Conservation (phyloP, 2,329 filamentous ascomycete species). For the Cladosporium colombiae region DNA sequence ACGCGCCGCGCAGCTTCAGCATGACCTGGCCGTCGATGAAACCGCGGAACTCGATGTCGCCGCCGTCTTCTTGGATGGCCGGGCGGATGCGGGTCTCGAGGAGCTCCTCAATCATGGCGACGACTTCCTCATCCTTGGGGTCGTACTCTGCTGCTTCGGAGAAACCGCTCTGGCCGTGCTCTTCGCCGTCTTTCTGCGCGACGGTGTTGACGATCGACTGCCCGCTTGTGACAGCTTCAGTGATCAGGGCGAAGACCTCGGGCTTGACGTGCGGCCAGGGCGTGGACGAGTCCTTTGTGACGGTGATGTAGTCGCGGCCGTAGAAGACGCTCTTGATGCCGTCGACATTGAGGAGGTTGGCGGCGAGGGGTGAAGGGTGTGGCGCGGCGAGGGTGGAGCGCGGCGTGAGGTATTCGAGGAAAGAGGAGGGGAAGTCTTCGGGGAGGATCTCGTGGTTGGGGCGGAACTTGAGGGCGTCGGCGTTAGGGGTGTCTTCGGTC, state of each 20-base stretch:
- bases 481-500: constrained; percentile 90
- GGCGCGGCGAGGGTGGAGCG: constrained; percentile 85
- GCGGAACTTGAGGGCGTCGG: constrained; percentile 92
- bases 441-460: constrained; percentile 88
- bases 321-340: constrained; percentile 96
- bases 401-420: constrained; percentile 88
- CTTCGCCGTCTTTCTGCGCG: constrained; percentile 58
- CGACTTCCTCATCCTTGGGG: constrained; percentile 89
- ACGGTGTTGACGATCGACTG: constrained; percentile 75
- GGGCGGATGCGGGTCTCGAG: constrained; percentile 93
- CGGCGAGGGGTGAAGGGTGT: constrained; percentile 86
- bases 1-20: constrained; percentile 82
- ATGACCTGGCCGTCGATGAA: constrained; percentile 72
- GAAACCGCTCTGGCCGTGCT: constrained; percentile 47
- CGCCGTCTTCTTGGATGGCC: constrained; percentile 95
- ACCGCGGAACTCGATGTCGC: constrained; percentile 92
- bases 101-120: constrained; percentile 98
- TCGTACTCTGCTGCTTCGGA: constrained; percentile 73
- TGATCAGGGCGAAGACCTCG: constrained; percentile 93
- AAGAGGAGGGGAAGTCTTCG: constrained; percentile 68
- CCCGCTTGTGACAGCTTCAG: constrained; percentile 83
- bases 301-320: constrained; percentile 92
- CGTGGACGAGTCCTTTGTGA: constrained; percentile 83
- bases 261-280: constrained; percentile 96
- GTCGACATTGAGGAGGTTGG: constrained; percentile 88